Conservation (phyloP, 1,284 basidiomycete species). For the Ustilago cynodontis region DNA sequence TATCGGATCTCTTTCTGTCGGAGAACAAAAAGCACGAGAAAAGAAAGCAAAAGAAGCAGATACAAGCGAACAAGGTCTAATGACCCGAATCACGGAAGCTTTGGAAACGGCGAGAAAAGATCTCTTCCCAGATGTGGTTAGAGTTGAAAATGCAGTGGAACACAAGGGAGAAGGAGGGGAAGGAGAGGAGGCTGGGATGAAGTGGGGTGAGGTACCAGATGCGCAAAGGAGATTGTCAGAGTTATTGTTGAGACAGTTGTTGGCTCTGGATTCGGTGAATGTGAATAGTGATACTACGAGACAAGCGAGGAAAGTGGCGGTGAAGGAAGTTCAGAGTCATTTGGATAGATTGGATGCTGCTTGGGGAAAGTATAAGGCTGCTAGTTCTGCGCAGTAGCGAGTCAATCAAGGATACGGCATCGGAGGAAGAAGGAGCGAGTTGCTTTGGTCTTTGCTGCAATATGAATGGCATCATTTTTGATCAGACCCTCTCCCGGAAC, state of each 20-base stretch:
- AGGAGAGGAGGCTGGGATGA: background rate
- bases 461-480: too few species aligned
- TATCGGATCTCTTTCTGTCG: conserved; percentile 27
- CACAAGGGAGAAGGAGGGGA: background rate
- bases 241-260: conserved; percentile 60
- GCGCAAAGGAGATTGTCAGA: conserved; percentile 63
- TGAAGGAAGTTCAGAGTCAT: conserved; percentile 64
- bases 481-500: too few species aligned
- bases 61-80: conserved; percentile 50
- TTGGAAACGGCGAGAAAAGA: conserved; percentile 37
- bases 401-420: too few species aligned
- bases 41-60: conserved; percentile 42
- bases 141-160: conserved; percentile 50
- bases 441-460: too few species aligned
- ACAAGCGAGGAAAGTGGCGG: conserved; percentile 60
- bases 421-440: too few species aligned
- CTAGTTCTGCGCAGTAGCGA: background rate
- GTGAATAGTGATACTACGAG: conserved; percentile 61
- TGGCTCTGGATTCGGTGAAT: conserved; percentile 61
- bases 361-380: conserved; percentile 44
- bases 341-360: conserved; percentile 67
- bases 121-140: conserved; percentile 59
- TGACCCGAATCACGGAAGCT: conserved; percentile 57
- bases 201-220: conserved; percentile 31
- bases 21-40: conserved; percentile 50